Evolutionary conservation across 2,329 filamentous ascomycete species (phyloP).

Genomic region (Ceratocystiopsis sp.): DNA sequence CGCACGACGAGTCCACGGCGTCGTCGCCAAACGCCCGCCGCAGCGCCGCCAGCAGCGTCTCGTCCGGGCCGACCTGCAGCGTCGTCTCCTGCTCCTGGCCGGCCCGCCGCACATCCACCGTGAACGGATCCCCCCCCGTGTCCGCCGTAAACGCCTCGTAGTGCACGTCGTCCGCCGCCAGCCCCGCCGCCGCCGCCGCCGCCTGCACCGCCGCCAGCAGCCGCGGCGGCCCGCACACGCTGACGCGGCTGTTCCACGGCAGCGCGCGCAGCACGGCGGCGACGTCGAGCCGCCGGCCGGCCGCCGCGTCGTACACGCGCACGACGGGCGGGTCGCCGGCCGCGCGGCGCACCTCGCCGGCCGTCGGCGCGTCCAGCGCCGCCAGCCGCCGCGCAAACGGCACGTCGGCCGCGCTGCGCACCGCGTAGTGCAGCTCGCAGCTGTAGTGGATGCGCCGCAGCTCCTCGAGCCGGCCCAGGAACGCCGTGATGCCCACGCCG

Average conservation of each 20-base stretch:
- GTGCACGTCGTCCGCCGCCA: constrained; percentile 36
- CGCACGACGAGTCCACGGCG: constrained; percentile 30
- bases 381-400: constrained; percentile 36
- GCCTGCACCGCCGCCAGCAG: constrained; percentile 35
- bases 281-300: constrained; percentile 36
- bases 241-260: constrained; percentile 38
- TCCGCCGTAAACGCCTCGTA: constrained; percentile 41
- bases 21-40: constrained; percentile 22
- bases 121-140: constrained; percentile 40
- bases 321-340: constrained; percentile 20
- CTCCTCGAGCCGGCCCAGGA: constrained; percentile 30
- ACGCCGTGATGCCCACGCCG: constrained; percentile 51
- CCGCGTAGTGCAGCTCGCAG: constrained; percentile 40
- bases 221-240: constrained; percentile 40
- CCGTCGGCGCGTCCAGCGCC: too few species aligned
- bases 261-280: constrained; percentile 24
- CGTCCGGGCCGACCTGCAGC: constrained; percentile 29
- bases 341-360: too few species aligned
- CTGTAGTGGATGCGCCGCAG: constrained; percentile 29
- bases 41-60: constrained; percentile 32
- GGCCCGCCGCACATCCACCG: constrained; percentile 26
- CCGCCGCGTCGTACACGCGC: constrained; percentile 32
- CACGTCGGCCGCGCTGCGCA: constrained; percentile 32
- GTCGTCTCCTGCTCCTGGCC: constrained; percentile 6
- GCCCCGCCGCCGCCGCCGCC: constrained; percentile 22